A percentile compares a stretch with the other conserved stretches of the same genome.
These are phyloP conservation scores for Fusarium graminum DNA, from an alignment of 2,329 filamentous ascomycete species.

Conservation along the genomic window DNA sequence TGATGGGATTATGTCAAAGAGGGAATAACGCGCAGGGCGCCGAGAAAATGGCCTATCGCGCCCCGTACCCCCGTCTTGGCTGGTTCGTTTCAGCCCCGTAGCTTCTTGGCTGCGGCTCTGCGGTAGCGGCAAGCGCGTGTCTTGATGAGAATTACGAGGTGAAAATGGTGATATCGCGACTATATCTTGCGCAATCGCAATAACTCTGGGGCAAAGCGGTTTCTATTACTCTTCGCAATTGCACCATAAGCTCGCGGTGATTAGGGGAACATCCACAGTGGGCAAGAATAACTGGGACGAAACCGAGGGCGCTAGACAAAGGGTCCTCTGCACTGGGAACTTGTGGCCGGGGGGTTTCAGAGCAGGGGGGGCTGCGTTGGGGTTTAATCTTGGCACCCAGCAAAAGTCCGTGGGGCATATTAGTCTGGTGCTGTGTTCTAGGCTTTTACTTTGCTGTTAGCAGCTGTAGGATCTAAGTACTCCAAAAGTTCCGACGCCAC, in stretches of 20 bases:
- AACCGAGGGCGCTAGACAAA: conserved; percentile 37
- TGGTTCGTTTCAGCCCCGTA: not conserved
- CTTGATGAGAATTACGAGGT: conserved; percentile 13
- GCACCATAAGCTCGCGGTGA: not conserved
- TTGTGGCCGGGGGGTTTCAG: conserved; percentile 19
- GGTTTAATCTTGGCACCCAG: conserved; percentile 16
- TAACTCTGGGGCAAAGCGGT: conserved; percentile 24
- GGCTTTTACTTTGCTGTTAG: not conserved
- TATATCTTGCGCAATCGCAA: conserved; percentile 21
- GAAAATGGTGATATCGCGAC: conserved; percentile 28
- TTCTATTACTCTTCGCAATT: conserved; percentile 27
- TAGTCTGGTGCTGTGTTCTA: not conserved
- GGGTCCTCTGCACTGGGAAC: conserved; percentile 33
- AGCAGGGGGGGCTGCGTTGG: conserved; percentile 15
- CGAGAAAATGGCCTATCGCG: conserved; percentile 17
- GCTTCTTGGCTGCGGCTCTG: conserved; percentile 27
- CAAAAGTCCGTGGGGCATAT: conserved; percentile 38
- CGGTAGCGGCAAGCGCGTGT: conserved; percentile 1
- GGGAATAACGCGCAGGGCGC: conserved; percentile 2
- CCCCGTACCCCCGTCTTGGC: conserved; percentile 14
- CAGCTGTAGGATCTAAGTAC: not conserved
- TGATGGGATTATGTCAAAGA: not conserved
- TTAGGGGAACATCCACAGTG: conserved; percentile 10
- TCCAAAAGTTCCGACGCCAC: conserved; percentile 39
- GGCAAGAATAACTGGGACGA: not conserved